Evolutionary conservation across 768 basidiomycete species (phyloP).

Genomic region (Panaeolus papilionaceus): DNA sequence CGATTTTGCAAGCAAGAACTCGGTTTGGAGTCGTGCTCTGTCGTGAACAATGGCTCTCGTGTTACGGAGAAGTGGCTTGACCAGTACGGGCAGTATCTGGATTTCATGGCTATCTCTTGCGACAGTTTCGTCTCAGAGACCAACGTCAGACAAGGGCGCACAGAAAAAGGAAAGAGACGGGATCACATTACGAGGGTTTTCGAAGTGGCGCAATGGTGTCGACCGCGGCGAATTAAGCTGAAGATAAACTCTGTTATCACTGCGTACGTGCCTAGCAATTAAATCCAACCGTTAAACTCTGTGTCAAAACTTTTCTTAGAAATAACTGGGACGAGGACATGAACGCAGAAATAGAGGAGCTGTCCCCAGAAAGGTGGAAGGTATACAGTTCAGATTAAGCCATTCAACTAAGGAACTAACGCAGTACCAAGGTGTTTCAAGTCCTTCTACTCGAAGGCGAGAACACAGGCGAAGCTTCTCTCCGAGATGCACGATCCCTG

Average conservation of each 20-base stretch:
- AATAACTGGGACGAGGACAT: constrained; percentile 48
- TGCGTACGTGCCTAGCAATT: constrained; percentile 26
- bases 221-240: constrained; percentile 40
- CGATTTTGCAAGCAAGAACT: constrained; percentile 44
- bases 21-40: constrained; percentile 37
- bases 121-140: constrained; percentile 43
- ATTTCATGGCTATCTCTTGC: constrained; percentile 49
- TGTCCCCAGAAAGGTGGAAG: constrained; percentile 47
- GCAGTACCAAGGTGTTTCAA: constrained; percentile 29
- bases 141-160: constrained; percentile 38
- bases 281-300: constrained; percentile 18
- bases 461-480: constrained; percentile 29
- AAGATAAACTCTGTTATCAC: constrained; percentile 39
- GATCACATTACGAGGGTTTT: constrained; percentile 41
- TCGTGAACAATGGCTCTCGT: constrained; percentile 41
- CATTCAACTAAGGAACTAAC: neutral
- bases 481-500: constrained; percentile 31
- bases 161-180: constrained; percentile 36
- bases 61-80: constrained; percentile 49
- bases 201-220: constrained; percentile 42
- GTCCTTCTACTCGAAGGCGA: constrained; percentile 30
- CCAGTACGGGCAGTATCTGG: constrained; percentile 43
- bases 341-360: constrained; percentile 40
- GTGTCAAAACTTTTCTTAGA: constrained; percentile 24
- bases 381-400: constrained; percentile 22